Evolutionary conservation across 805 yeast species (phyloP), one percentile per base, ranked within the genome.

Genomic region (Kluyveromyces nonfermentans): DNA sequence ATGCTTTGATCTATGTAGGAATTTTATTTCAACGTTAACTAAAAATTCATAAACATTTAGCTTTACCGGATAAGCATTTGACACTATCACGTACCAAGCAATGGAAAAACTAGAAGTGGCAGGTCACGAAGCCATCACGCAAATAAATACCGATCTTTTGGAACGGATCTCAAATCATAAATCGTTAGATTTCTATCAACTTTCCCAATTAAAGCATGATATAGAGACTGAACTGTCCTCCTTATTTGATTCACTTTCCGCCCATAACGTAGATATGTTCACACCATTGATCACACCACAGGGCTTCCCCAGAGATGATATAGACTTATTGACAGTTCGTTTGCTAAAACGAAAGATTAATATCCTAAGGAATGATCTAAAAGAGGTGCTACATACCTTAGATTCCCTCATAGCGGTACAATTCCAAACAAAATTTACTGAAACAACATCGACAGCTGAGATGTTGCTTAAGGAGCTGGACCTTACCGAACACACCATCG

Each of bases 261-360:
- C 64, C 45, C 76, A 77, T 49, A 63, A 69, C 10, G 78, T 70
- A 3, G 80, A 75, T 50, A 79, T 86, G 85, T 60, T 72, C 19
- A 80, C 89, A 1, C 69, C 78, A 0, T 62, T 90, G 46, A 63
- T 85, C 2, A 76, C 82, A 0, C 46, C 54, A 0, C 95, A 90
- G 55, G 96, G 97, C 17, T 90, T 76, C 54, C 98, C 98, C 1
- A 67, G 97, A 35, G 61, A 69, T 15, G 97, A 90, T 56, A 72
- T 90, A 21, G 95, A 90, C 54, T 83, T 90, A 4, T 77, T 87
- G 2, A 74, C 73, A 41, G 69, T 87, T 10, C 67, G 95, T 42
- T 59, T 74, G 8, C 57, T 80, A 1, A 66, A 96, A 46, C 73
- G 78, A 8, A 74, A 73, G 54, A 77, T 89, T 28, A 77, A 83